Percentiles rank a stretch among this genome's conserved stretches.
phyloP scores from a whole-genome alignment of 1,284 basidiomycete genomes.

The Uromyces viciae-fabae region DNA sequence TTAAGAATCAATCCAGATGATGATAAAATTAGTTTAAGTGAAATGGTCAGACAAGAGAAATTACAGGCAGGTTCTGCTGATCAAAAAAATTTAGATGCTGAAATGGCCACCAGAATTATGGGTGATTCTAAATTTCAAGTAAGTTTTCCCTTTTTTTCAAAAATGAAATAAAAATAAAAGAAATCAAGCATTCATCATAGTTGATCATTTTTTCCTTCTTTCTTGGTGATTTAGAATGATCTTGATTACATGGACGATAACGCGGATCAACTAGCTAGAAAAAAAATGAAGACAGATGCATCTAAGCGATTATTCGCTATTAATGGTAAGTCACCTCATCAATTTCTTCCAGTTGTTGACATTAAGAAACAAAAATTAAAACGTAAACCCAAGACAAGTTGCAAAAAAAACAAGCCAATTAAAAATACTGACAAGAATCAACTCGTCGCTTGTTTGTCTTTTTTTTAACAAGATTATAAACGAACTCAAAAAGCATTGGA shows the following conservation, averaged over 20 bases:
- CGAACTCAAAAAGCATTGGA: constrained; percentile 85
- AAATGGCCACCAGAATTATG: constrained; percentile 81
- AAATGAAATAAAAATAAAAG: neutral
- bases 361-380: neutral
- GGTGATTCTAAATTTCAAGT: constrained; percentile 81
- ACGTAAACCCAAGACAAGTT: neutral
- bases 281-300: constrained; percentile 90
- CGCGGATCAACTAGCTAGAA: constrained; percentile 80
- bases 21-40: constrained; percentile 75
- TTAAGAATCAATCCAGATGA: constrained; percentile 80
- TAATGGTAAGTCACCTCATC: constrained; percentile 64
- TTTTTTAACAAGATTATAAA: constrained; percentile 70
- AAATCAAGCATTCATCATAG: no score
- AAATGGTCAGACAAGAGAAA: constrained; percentile 86
- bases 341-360: neutral
- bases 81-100: constrained; percentile 84
- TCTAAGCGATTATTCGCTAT: constrained; percentile 97
- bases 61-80: constrained; percentile 82
- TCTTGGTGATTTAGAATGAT: constrained; percentile 37
- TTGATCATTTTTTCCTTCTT: neutral
- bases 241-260: constrained; percentile 83
- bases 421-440: no score
- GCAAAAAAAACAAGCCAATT: no score
- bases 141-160: neutral
- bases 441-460: neutral